These are phyloP conservation scores for Hyphodiscus sp. DNA, from an alignment of 2,329 filamentous ascomycete species.

Conservation along the genomic window DNA sequence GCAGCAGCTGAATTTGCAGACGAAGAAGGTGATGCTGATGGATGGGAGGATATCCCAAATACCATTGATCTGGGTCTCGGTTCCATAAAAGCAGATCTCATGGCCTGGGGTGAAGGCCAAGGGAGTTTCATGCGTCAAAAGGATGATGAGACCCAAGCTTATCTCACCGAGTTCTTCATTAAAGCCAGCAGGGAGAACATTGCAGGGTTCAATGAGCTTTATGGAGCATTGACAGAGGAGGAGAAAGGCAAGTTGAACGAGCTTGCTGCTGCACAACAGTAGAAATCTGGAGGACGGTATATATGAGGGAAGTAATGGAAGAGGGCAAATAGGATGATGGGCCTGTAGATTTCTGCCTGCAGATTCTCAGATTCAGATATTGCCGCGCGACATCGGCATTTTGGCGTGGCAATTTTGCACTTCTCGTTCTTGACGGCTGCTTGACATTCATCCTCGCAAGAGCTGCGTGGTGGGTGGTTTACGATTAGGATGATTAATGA, in stretches of 20 bases:
- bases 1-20: constrained; percentile 50
- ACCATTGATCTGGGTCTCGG: constrained; percentile 69
- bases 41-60: constrained; percentile 83
- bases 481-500: not conserved
- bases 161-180: constrained; percentile 76
- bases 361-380: not conserved
- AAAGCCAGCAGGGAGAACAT: constrained; percentile 29
- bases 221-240: constrained; percentile 31
- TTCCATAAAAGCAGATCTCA: constrained; percentile 66
- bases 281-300: constrained; percentile 5
- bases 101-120: constrained; percentile 63
- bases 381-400: not conserved
- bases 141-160: constrained; percentile 87
- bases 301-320: not conserved
- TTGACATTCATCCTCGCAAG: constrained; percentile 4
- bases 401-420: not conserved
- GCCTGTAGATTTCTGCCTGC: not conserved
- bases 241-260: constrained; percentile 42
- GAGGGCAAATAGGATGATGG: not conserved
- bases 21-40: constrained; percentile 68
- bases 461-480: constrained; percentile 5
- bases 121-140: constrained; percentile 53
- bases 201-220: constrained; percentile 33
- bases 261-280: constrained; percentile 19
- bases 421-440: not conserved